Base-by-base conservation (phyloP, 1,139 yeast genomes). In the Scheffersomyces quercinus region DNA sequence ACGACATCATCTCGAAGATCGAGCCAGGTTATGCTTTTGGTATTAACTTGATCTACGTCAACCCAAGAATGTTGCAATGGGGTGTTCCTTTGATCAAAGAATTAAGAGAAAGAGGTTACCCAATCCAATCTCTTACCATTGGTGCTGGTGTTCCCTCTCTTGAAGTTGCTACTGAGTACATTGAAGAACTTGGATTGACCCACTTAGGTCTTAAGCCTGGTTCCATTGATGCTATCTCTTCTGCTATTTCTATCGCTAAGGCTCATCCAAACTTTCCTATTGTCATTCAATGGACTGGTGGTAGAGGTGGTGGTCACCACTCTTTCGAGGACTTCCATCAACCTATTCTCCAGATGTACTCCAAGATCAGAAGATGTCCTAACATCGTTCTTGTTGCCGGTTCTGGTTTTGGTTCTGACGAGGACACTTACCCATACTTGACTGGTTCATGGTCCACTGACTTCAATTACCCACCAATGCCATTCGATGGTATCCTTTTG, bases 271-370 rank as follows among this genome's bases (percentile, higher is more conserved):
- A 67, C 49, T 93, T 95, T 90, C 99, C 99, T 53, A 88, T 93
- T 60, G 91, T 93, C 46, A 76, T 93, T 59, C 99, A 93, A 78
- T 93, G 99, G 99, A 93, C 99, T 52, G 99, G 98, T 80, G 99
- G 99, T 68, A 91, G 99, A 81, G 99, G 97, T 75, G 99, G 99
- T 80, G 99, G 99, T 63, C 99, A 93, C 68, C 99, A 93, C 71
- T 91, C 98, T 45, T 93, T 84, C 64, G 99, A 93, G 77, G 99
- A 93, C 73, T 90, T 91, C 95, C 99, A 93, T 68, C 93, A 91
- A 62, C 99, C 99, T 57, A 81, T 93, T 58, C 74, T 93, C 62
- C 97, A 89, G 68, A 93, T 91, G 93, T 93, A 93, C 72, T 77
- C 96, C 55, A 87, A 88, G 75, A 87, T 93, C 61, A 88, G 99